Base-by-base conservation (phyloP, 2,329 filamentous ascomycete genomes). In the Paraconiothyrium brasiliense region DNA sequence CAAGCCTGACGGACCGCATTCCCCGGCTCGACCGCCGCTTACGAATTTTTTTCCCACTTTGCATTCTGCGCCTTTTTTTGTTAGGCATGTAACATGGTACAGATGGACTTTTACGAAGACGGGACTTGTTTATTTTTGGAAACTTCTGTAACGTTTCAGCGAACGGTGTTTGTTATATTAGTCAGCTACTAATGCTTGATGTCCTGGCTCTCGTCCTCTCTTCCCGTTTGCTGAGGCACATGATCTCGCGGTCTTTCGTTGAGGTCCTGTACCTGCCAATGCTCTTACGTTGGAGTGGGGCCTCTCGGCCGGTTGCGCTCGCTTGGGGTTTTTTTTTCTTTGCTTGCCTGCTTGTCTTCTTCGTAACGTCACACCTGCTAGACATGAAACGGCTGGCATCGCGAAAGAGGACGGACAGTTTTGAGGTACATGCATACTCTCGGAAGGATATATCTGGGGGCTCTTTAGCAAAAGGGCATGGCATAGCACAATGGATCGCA, bases 21-120 rank as follows among this genome's bases (percentile, higher is more conserved):
- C 20, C 22, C 39, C 35, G 52, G 58, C 52, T 57, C 27, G 27
- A 37, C 52, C 51, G 52, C 58, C 58, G 13, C 34, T 56, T 14
- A 58, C 50, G 55, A 62, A 34, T 59, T 56, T 56, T 34, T n/a
- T 49, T 32, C 10, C 34, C 22, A 14, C 35, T 56, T 30, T 35
- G 16, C 34, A 30, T 22, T 32, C 16, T 44, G 10, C 35, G 27
- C 30, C 52, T 34, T 24, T 8, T 11, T 32, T 11, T 7, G 22
- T 34, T 34, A 47, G 24, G 27, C 10, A 22, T 58, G 46, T 51
- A 43, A 24, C 37, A 51, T 34, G 22, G 10, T 58, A 46, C 35
- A 27, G 24, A 8, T 35, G 52, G n/a, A 11, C 41, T n/a, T 34
- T 46, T 55, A 27, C n/a, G 54, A 35, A 37, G 39, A 43, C 7